These are phyloP conservation scores for Diaporthe batatas DNA, from an alignment of 2,329 filamentous ascomycete genomes.

Conservation along the genomic window DNA sequence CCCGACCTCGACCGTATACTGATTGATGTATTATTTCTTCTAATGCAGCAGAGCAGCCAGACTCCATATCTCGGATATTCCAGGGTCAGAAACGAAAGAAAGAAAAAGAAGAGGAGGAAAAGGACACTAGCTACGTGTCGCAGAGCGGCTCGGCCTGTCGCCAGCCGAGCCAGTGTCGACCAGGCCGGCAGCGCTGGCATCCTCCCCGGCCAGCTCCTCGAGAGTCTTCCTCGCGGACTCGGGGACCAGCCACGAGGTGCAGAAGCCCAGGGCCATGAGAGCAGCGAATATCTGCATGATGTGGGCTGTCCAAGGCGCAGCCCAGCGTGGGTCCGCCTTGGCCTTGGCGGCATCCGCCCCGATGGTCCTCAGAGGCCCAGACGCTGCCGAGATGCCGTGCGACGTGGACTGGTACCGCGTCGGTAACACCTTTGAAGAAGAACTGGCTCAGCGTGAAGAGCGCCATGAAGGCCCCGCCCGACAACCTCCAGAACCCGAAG, in stretches of 20 bases:
- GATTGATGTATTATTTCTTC: not conserved
- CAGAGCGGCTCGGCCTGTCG: too few relatives aligned
- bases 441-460: slow-evolving; percentile 69
- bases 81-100: not conserved
- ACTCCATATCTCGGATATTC: not conserved
- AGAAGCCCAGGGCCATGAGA: slow-evolving; percentile 80
- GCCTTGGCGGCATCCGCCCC: slow-evolving; percentile 54
- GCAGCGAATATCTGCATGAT: slow-evolving; percentile 81
- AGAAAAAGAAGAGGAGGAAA: not conserved
- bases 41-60: not conserved
- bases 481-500: slow-evolving; percentile 69
- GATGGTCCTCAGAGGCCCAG: slow-evolving; percentile 62
- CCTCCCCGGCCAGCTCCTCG: slow-evolving; percentile 66
- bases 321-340: slow-evolving; percentile 56
- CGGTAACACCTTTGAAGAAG: slow-evolving; percentile 72
- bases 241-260: slow-evolving; percentile 77
- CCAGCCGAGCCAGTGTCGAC: not conserved
- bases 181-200: slow-evolving; percentile 35
- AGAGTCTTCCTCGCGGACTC: slow-evolving; percentile 84
- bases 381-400: slow-evolving; percentile 68
- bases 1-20: too few relatives aligned
- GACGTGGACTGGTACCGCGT: slow-evolving; percentile 70
- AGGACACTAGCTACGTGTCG: not conserved
- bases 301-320: slow-evolving; percentile 75
- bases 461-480: slow-evolving; percentile 65